These are phyloP conservation scores for Leishmania martiniquensis DNA, from an alignment of 208 protist species.

Conservation along the genomic window DNA sequence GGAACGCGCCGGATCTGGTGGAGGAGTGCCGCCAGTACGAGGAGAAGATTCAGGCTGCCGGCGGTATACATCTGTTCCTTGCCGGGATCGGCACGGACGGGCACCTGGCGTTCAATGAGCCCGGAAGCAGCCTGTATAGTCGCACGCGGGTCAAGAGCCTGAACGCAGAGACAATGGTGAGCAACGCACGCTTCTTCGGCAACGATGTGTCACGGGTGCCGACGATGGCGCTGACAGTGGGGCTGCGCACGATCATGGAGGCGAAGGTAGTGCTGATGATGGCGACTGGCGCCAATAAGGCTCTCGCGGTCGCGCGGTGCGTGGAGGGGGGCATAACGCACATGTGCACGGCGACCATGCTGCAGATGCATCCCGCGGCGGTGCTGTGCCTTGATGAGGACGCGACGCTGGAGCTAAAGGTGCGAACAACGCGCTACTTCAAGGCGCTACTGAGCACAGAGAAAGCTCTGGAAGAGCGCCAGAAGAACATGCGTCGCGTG, in stretches of 20 bases:
- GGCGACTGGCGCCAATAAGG: conserved; percentile 92
- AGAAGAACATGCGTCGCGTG: conserved; percentile 41
- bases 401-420: conserved; percentile 91
- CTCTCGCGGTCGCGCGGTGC: conserved; percentile 83
- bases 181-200: conserved; percentile 95
- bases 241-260: conserved; percentile 93
- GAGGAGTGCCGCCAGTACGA: conserved; percentile 94
- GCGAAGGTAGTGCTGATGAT: conserved; percentile 89
- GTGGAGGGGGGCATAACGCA: conserved; percentile 93
- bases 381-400: conserved; percentile 94
- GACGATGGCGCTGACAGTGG: conserved; percentile 96
- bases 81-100: conserved; percentile 94
- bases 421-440: conserved; percentile 96
- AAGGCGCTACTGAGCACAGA: conserved; percentile 80
- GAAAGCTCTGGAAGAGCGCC: conserved; percentile 57
- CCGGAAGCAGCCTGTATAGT: conserved; percentile 89
- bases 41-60: conserved; percentile 84
- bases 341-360: conserved; percentile 92
- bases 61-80: conserved; percentile 96
- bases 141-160: conserved; percentile 94
- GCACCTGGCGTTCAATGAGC: conserved; percentile 97
- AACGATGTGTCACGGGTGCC: conserved; percentile 91
- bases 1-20: conserved; percentile 87
- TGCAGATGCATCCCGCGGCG: conserved; percentile 88
- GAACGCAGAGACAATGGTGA: conserved; percentile 93